Conservation (phyloP, 495 filamentous ascomycete species). For the Lichina pygmaea region DNA sequence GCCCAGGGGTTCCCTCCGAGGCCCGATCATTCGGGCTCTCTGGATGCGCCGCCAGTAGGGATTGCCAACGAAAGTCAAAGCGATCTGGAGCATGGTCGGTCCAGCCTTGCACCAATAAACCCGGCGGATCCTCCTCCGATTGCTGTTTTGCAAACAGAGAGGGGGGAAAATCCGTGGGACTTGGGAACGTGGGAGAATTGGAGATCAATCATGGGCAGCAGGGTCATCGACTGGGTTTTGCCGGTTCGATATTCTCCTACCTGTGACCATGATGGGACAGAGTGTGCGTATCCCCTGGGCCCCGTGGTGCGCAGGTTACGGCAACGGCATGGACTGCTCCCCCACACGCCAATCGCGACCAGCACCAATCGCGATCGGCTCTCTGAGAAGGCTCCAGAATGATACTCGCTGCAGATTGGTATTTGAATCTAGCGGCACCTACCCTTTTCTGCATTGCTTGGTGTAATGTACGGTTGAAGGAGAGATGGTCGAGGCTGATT, state of each 20-base stretch:
- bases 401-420: too few relatives aligned
- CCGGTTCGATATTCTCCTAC: conserved; percentile 43
- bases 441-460: too few relatives aligned
- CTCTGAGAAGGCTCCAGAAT: too few relatives aligned
- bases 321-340: conserved; percentile 10
- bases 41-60: too few relatives aligned
- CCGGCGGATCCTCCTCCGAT: conserved; percentile 27
- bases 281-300: conserved; percentile 21
- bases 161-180: conserved; percentile 60
- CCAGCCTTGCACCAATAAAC: not conserved
- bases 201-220: conserved; percentile 45
- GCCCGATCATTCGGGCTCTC: not conserved
- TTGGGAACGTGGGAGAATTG: conserved; percentile 40
- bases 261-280: conserved; percentile 17
- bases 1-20: not conserved
- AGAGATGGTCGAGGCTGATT: too few relatives aligned
- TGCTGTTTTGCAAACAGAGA: conserved; percentile 42
- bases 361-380: too few relatives aligned
- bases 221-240: conserved; percentile 43
- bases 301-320: conserved; percentile 23
- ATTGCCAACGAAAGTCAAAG: too few relatives aligned
- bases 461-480: too few relatives aligned
- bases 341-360: too few relatives aligned
- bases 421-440: too few relatives aligned
- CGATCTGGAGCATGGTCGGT: conserved; percentile 2